Percentiles rank a stretch among this genome's conserved stretches.
Evolutionary conservation across 106 monocot species (phyloP).

Genomic region (Posidonia australis): DNA sequence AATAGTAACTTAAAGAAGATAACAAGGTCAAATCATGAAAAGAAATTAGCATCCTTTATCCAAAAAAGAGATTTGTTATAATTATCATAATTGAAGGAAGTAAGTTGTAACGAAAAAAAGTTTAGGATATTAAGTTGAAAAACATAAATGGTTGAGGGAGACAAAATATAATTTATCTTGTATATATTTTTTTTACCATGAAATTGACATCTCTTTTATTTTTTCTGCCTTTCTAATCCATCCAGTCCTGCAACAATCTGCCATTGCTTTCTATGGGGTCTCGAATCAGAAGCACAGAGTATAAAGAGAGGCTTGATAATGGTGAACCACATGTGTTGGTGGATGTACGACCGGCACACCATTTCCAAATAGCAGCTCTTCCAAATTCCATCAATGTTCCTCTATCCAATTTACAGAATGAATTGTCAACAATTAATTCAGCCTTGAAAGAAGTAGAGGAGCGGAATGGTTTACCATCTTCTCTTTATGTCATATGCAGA

Average conservation of each 20-base stretch:
- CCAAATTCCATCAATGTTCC: conserved; percentile 81
- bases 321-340: conserved; percentile 56
- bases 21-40: no score
- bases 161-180: no score
- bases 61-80: no score
- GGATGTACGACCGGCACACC: conserved; percentile 84
- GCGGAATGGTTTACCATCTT: conserved; percentile 12
- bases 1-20: no score
- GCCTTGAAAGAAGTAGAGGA: conserved; percentile 28
- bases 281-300: conserved; percentile 51
- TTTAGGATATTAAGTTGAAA: no score
- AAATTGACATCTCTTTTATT: neutral
- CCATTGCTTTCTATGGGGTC: conserved; percentile 47
- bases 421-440: conserved; percentile 33
- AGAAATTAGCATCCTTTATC: no score
- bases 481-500: conserved; percentile 74
- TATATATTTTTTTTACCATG: no score
- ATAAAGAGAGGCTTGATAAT: conserved; percentile 45
- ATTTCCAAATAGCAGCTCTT: conserved; percentile 66
- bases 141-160: no score
- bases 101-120: no score
- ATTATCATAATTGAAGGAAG: no score
- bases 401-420: conserved; percentile 36
- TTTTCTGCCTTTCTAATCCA: neutral
- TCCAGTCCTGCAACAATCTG: conserved; percentile 36